phyloP scores from a whole-genome alignment of 2,329 filamentous ascomycete species.

The Cytospora schulzeri region DNA sequence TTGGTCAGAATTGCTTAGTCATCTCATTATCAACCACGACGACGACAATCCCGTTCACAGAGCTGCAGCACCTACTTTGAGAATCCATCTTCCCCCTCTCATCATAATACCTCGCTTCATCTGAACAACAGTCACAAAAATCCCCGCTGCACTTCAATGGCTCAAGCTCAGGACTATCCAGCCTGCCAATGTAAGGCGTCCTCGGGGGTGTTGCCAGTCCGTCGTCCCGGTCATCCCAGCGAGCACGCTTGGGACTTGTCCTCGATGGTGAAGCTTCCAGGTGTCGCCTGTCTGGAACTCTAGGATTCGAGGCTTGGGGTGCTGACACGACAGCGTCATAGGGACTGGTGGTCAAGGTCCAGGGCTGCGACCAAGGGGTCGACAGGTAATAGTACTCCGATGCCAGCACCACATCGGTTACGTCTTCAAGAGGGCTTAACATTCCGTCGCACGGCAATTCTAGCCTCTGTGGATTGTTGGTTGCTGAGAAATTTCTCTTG shows the following conservation, averaged over 20 bases:
- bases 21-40: background rate
- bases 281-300: too few species aligned
- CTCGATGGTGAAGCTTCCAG: background rate
- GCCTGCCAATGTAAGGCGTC: constrained; percentile 21
- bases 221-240: constrained; percentile 3
- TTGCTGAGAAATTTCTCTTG: background rate
- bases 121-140: constrained; percentile 23
- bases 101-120: constrained; percentile 11
- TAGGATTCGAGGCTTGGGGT: background rate
- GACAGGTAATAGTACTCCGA: constrained; percentile 10
- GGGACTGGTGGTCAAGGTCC: background rate
- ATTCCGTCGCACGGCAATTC: background rate
- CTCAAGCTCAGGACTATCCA: constrained; percentile 25
- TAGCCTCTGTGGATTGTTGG: background rate
- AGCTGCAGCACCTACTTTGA: constrained; percentile 22
- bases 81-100: constrained; percentile 24
- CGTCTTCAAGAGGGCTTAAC: constrained; percentile 7
- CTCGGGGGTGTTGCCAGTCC: constrained; percentile 10
- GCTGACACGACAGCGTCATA: background rate
- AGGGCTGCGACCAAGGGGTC: background rate
- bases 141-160: background rate
- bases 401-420: constrained; percentile 18
- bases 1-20: constrained; percentile 28
- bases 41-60: background rate
- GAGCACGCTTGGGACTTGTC: background rate